Evolutionary conservation across 225 moss, liverwort and hornwort species (phyloP), one percentile per base, ranked within the genome.

Genomic region (Marchantia paleacea): DNA sequence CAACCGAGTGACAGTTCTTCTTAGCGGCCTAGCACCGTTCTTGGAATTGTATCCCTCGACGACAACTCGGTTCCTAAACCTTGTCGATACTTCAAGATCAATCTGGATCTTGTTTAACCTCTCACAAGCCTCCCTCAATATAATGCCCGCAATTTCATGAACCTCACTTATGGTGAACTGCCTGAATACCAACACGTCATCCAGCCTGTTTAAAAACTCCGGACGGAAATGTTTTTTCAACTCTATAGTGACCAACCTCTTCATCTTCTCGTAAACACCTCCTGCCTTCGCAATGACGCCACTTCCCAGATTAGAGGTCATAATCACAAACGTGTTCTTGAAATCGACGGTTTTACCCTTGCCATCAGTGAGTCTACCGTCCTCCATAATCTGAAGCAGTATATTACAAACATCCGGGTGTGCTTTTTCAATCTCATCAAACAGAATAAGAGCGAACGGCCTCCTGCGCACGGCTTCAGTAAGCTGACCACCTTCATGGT

Each of bases 1-100:
- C 70, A 97, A 78, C 75, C 97, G 85, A 94, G 94, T 97, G 49
- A 97, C 94, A 9, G 94, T 94, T 75, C 97, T 91, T 82, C 97
- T 89, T 84, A 97, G 60, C 0, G 97, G 97, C 78, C 97, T 84
- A 1, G 97, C 97, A 30, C 97, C 97, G 76, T 97, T 93, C 69
- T 94, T 94, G 4, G 97, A 94, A 77, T 94, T 97, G 82, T 97
- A 97, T 0, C 97, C 97, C 79, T 97, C 94, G 66, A 94, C 94
- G 51, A 97, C 97, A 52, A 97, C 94, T 25, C 94, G 89, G 78
- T 97, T 93, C 60, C 94, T 85, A 52, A 97, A 97, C 77, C 94
- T 88, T 82, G 94, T 94, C 2, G 97, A 94, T 55, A 96, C 96
- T 87, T 97, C 93, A 71, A 97, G 85, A 12, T 97, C 97, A 57